Percentiles rank a stretch among this genome's conserved stretches.
phyloP scores from a whole-genome alignment of 805 yeast species.

The Candida ascalaphidarum region DNA sequence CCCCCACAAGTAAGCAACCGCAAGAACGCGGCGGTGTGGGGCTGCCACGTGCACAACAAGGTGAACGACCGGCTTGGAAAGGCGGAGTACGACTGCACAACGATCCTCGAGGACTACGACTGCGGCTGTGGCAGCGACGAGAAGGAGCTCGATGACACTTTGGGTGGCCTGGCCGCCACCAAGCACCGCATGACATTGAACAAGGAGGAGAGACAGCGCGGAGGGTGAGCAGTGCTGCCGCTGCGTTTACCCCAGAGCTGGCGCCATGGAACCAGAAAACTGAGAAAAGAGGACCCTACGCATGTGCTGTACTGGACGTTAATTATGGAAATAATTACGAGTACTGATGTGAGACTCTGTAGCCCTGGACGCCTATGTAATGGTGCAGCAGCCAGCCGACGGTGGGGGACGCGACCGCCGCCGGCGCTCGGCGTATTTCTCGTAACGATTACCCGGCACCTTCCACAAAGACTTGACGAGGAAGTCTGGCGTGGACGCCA shows the following conservation, averaged over 20 bases:
- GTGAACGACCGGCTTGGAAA: conserved; percentile 71
- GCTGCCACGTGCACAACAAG: conserved; percentile 84
- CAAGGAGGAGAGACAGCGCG: conserved; percentile 42
- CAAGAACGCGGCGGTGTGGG: conserved; percentile 88
- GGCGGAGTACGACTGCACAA: conserved; percentile 73
- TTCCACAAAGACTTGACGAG: conserved; percentile 39
- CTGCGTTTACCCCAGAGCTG: conserved; percentile 1
- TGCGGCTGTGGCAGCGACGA: conserved; percentile 91
- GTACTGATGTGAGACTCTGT: no score
- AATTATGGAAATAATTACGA: no score
- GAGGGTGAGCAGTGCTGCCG: conserved; percentile 21
- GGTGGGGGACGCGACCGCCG: conserved; percentile 2
- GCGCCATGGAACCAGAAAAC: neutral
- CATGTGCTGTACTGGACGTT: no score
- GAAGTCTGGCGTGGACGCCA: conserved; percentile 37
- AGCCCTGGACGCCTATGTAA: conserved; percentile 10
- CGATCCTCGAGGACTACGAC: conserved; percentile 82
- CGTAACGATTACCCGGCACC: conserved; percentile 22
- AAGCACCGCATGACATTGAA: conserved; percentile 35
- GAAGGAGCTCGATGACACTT: conserved; percentile 36
- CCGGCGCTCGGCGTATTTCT: conserved; percentile 10
- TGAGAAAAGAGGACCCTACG: no score
- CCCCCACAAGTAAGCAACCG: conserved; percentile 83
- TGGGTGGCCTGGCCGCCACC: conserved; percentile 22
- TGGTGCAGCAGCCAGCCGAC: conserved; percentile 20